Percentiles rank a stretch among this genome's conserved stretches.
phyloP scores from a whole-genome alignment of 2,329 filamentous ascomycete genomes.

The Chaetothyriales sp. region DNA sequence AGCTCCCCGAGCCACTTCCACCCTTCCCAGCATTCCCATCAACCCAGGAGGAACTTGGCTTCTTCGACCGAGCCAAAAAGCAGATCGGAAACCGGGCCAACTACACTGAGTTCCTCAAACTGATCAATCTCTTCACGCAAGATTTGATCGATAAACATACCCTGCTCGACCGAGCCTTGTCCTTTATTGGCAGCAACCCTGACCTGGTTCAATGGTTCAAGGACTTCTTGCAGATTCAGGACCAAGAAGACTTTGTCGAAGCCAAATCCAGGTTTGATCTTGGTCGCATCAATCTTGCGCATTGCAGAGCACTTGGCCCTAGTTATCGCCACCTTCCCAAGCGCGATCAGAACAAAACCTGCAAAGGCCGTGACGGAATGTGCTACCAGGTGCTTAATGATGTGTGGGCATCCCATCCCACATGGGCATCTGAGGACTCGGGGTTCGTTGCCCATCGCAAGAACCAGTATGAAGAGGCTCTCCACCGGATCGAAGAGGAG shows the following conservation, averaged over 20 bases:
- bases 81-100: constrained; percentile 81
- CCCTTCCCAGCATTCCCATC: constrained; percentile 60
- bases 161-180: constrained; percentile 64
- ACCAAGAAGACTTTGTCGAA: constrained; percentile 61
- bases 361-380: constrained; percentile 86
- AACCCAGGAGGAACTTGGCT: constrained; percentile 69
- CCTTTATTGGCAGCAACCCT: constrained; percentile 73
- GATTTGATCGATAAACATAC: constrained; percentile 78
- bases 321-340: constrained; percentile 89
- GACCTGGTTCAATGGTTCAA: constrained; percentile 87
- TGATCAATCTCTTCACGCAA: constrained; percentile 88
- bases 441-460: constrained; percentile 96
- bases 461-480: constrained; percentile 83
- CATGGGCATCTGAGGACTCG: constrained; percentile 95
- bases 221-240: constrained; percentile 63
- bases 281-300: constrained; percentile 79
- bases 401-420: constrained; percentile 96
- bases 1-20: constrained; percentile 72
- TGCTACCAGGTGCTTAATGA: constrained; percentile 90
- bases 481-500: constrained; percentile 94
- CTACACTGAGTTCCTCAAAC: constrained; percentile 91
- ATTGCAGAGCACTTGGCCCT: constrained; percentile 87
- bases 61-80: constrained; percentile 96
- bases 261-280: constrained; percentile 60
- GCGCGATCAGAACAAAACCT: constrained; percentile 76